These are phyloP conservation scores for Penicillium riverlandense DNA, from an alignment of 495 filamentous ascomycete genomes.

Conservation along the genomic window DNA sequence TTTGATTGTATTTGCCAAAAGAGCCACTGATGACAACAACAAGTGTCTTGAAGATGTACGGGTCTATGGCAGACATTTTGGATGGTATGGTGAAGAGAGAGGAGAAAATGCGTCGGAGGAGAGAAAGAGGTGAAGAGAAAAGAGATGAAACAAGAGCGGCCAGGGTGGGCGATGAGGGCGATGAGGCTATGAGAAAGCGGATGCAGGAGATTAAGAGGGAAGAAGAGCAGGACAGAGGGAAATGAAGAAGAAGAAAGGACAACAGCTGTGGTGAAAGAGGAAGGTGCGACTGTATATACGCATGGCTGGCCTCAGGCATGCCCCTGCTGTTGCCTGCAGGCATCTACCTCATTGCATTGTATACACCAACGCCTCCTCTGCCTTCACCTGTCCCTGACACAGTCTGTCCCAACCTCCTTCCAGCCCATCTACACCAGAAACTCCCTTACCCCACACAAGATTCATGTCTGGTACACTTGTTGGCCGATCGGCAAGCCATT, in stretches of 20 bases:
- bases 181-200: background rate
- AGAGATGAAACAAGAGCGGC: no score
- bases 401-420: slow-evolving; percentile 38
- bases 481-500: slow-evolving; percentile 22
- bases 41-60: slow-evolving; percentile 30
- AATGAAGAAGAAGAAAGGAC: background rate
- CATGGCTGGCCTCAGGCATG: slow-evolving; percentile 1
- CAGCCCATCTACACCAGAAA: slow-evolving; percentile 27
- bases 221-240: background rate
- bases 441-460: slow-evolving; percentile 36
- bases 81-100: background rate
- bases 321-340: slow-evolving; percentile 3
- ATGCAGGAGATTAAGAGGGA: background rate
- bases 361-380: slow-evolving; percentile 40
- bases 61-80: slow-evolving; percentile 15
- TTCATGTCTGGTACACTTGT: slow-evolving; percentile 21
- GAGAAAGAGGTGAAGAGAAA: background rate
- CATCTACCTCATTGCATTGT: background rate
- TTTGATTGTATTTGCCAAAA: slow-evolving; percentile 48
- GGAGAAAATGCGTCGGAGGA: background rate
- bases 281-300: background rate
- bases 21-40: slow-evolving; percentile 55
- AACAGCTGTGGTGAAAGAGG: background rate
- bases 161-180: background rate
- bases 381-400: slow-evolving; percentile 26